Evolutionary conservation across 495 filamentous ascomycete species (phyloP), one percentile per base, ranked within the genome.

Genomic region (Neurospora hispaniola): DNA sequence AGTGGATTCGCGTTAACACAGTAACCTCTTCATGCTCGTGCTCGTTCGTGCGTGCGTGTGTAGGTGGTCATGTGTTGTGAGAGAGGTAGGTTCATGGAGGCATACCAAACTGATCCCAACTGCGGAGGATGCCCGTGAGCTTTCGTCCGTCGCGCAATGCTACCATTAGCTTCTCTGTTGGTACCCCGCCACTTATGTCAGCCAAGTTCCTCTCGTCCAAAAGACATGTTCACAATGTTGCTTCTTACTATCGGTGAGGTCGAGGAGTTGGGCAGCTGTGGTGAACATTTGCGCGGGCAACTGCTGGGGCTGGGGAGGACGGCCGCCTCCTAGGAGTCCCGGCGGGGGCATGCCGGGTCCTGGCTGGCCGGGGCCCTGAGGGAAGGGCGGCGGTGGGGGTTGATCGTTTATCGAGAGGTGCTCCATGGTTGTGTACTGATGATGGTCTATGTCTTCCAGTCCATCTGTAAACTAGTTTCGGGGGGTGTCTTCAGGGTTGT

Each of bases 71-170:
- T 66, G 54, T 66, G 54, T 66, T 66, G 54, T 27, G 9, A 39
- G 43, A 71, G 70, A 48, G 23, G 31, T 71, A 70, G 27, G 35
- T 68, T 66, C 54, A 68, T 39, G 38, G 41, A 74, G 66, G 71
- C 86, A 76, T 90, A 96, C 94, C 94, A 79, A 97, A 98, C 81
- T 99, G 96, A 83, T 99, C 96, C 94, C 96, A 99, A 78, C 93
- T 97, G 75, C 96, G 86, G 77, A 99, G 82, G 12, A 98, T 93
- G 23, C 96, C 96, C 70, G 96, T 92, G 74, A 97, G 84, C 82
- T 97, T 98, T 73, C 94, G 88, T 44, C 96, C 96, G 82, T 99
- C 96, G 71, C 96, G 90, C 71, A 99, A 86, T 11, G 94, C 88
- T 62, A 98, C 86, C 78, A 97, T 87, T 42, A 99, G 88, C 82